Evolutionary conservation across 1,284 basidiomycete genomes (phyloP), one percentile per base, ranked within the genome.

Genomic region (Ustanciosporium gigantosporum): DNA sequence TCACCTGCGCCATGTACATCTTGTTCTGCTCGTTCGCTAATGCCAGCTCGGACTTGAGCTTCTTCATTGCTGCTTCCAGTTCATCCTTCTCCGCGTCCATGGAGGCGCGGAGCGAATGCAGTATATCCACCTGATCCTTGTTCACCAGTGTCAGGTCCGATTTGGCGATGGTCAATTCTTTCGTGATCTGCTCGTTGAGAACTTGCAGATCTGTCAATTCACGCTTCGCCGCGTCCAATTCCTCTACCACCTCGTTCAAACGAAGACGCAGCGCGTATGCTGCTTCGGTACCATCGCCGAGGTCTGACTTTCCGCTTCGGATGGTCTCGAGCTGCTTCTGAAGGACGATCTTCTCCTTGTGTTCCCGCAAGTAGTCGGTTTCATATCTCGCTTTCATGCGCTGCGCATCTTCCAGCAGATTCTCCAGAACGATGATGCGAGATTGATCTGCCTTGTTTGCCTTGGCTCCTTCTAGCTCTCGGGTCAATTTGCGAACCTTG

Each of bases 341-440:
- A 22, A 94, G 78, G 3, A 89, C 82, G 20, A 95, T 82, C 76
- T 88, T 88, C 78, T 89, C 88, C 21, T 90, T 82, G 77, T 93
- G 90, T 21, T 88, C 87, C 3, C 85, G 83, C 9, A 96, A 81
- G 75, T 93, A 95, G 75, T 96, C 92, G 13, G 82, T 81, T 79
- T 96, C 91, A 70, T 96, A 96, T 22, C 90, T 83, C 27, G 85
- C 82, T 80, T 94, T 93, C 85, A 90, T 88, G 59, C 88, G 83
- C 64, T 89, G 91, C 25, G 91, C 88, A 70, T 96, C 93, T 41
- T 91, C 89, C 41, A 97, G 81, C 50, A 95, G 80, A 66, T 90
- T 92, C 80, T 96, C 90, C 29, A 96, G 81, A 6, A 94, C 89
- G 13, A 90, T 77, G 3, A 91, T 80, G 19, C 86, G 83, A 52